Conservation (phyloP, 1,139 yeast genomes). For the Saccharomycopsis crataegensis region DNA sequence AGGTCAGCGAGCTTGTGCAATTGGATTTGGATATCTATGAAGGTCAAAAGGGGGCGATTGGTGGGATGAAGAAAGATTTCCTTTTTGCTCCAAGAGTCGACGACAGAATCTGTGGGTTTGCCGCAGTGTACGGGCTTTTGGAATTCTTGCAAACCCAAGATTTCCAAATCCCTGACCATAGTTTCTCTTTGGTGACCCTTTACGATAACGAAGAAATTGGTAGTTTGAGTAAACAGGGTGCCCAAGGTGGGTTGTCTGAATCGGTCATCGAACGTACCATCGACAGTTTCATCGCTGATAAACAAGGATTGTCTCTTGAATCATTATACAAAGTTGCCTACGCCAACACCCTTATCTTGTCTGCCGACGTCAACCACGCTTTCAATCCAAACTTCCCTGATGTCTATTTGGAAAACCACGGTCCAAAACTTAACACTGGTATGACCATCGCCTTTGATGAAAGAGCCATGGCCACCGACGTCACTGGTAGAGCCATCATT, state of each 20-base stretch:
- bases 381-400: conserved; percentile 54
- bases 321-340: conserved; percentile 29
- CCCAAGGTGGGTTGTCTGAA: conserved; percentile 46
- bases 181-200: conserved; percentile 44
- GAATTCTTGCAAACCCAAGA: conserved; percentile 30
- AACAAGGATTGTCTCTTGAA: conserved; percentile 24
- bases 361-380: conserved; percentile 63
- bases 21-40: conserved; percentile 59
- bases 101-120: conserved; percentile 58
- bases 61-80: conserved; percentile 56
- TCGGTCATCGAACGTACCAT: conserved; percentile 37
- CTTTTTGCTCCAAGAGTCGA: conserved; percentile 60
- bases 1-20: conserved; percentile 47
- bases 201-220: conserved; percentile 63
- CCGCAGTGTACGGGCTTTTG: conserved; percentile 44
- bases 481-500: conserved; percentile 57
- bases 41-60: conserved; percentile 53
- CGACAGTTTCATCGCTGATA: conserved; percentile 20
- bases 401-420: conserved; percentile 65
- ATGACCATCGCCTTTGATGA: conserved; percentile 65
- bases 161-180: conserved; percentile 27
- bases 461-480: conserved; percentile 76
- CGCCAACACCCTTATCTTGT: conserved; percentile 51
- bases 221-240: conserved; percentile 51
- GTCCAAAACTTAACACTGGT: conserved; percentile 74